Conservation (phyloP, 2,329 filamentous ascomycete species). For the Pyrenophora tritici-repentis region DNA sequence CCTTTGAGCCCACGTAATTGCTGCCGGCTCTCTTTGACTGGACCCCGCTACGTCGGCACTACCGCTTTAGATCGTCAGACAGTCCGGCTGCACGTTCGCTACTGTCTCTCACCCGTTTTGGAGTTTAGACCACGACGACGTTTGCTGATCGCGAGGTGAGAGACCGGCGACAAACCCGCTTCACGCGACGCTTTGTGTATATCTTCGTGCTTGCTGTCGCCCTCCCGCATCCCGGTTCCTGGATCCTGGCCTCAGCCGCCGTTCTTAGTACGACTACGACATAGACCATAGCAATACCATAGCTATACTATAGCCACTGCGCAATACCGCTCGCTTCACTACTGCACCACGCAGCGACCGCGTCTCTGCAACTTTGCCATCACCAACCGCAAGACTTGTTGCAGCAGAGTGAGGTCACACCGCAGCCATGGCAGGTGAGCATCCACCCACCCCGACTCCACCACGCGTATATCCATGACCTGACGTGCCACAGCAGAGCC, state of each 20-base stretch:
- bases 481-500: conserved; percentile 28
- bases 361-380: conserved; percentile 1
- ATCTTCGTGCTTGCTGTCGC: conserved; percentile 13
- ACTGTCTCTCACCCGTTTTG: conserved; percentile 26
- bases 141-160: conserved; percentile 14
- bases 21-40: conserved; percentile 11
- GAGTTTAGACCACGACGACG: conserved; percentile 18
- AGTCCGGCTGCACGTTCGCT: conserved; percentile 9
- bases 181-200: conserved; percentile 15
- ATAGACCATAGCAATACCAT: conserved; percentile 4
- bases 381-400: not conserved
- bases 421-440: conserved; percentile 41
- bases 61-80: conserved; percentile 29
- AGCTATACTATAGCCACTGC: conserved; percentile 13
- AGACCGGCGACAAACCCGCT: conserved; percentile 5
- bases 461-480: conserved; percentile 8
- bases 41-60: conserved; percentile 34
- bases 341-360: not conserved
- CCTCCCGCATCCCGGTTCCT: not conserved
- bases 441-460: not conserved
- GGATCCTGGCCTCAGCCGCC: conserved; percentile 6
- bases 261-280: conserved; percentile 3
- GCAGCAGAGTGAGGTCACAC: conserved; percentile 5
- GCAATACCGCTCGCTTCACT: not conserved
- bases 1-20: not conserved